Conservation (phyloP, 2,329 filamentous ascomycete genomes). For the Colletotrichum karsti region DNA sequence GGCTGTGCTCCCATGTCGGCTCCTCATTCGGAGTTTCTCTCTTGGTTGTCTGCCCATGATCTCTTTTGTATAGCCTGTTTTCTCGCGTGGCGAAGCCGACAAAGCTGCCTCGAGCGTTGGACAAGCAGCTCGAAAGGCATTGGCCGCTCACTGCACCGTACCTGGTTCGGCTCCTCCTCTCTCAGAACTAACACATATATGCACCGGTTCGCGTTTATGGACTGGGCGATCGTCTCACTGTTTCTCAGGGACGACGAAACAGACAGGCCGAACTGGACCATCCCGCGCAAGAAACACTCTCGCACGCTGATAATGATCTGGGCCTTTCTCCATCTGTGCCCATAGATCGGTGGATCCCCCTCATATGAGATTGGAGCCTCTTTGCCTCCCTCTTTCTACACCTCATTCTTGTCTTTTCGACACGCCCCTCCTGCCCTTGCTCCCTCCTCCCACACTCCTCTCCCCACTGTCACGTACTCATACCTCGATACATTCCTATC, state of each 20-base stretch:
- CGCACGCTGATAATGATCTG: neutral
- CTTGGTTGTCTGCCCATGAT: neutral
- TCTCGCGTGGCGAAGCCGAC: conserved; percentile 1
- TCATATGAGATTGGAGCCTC: conserved; percentile 29
- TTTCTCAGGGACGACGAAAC: conserved; percentile 33
- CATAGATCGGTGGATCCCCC: conserved; percentile 12
- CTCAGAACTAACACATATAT: conserved; percentile 27
- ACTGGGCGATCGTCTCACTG: conserved; percentile 29
- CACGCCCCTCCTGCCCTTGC: conserved; percentile 17
- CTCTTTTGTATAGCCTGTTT: neutral
- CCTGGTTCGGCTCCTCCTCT: conserved; percentile 20
- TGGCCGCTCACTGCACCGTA: conserved; percentile 13
- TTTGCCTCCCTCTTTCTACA: conserved; percentile 21
- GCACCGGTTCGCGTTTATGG: conserved; percentile 27
- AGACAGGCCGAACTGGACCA: conserved; percentile 24
- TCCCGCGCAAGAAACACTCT: conserved; percentile 19
- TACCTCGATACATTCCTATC: conserved; percentile 43
- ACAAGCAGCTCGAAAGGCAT: conserved; percentile 10
- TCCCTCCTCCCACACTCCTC: conserved; percentile 17
- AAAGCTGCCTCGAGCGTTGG: conserved; percentile 22
- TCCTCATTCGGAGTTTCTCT: conserved; percentile 16
- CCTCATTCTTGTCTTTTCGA: conserved; percentile 10
- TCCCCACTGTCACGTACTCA: conserved; percentile 25
- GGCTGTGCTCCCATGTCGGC: conserved; percentile 12
- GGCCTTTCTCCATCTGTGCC: neutral